Evolutionary conservation across 2,329 filamentous ascomycete species (phyloP).

Genomic region (Huntiella bhutanensis): DNA sequence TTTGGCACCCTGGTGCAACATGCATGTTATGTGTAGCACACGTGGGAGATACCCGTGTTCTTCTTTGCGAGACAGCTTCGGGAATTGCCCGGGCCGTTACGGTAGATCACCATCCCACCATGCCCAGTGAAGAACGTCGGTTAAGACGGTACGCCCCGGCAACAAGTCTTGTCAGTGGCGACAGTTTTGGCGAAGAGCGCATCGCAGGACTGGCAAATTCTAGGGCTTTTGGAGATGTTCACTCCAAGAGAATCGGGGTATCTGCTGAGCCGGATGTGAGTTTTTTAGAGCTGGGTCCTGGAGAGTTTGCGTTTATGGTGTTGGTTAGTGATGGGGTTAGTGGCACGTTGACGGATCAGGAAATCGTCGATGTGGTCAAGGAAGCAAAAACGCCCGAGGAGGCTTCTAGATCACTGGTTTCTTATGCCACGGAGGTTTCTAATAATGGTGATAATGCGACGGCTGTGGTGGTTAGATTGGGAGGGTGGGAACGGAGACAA

Average conservation of each 20-base stretch:
- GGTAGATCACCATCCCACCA: slow-evolving; percentile 80
- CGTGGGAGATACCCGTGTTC: slow-evolving; percentile 78
- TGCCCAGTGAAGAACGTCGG: slow-evolving; percentile 63
- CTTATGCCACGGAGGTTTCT: slow-evolving; percentile 74
- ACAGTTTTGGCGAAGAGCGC: slow-evolving; percentile 93
- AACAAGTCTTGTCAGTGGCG: slow-evolving; percentile 60
- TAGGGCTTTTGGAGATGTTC: slow-evolving; percentile 82
- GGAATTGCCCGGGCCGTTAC: slow-evolving; percentile 67
- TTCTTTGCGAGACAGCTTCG: slow-evolving; percentile 73
- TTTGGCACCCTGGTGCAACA: slow-evolving; percentile 80
- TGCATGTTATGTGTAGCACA: slow-evolving; percentile 75
- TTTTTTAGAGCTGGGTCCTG: slow-evolving; percentile 58
- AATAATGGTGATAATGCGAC: slow-evolving; percentile 48
- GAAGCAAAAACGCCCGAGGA: slow-evolving; percentile 83
- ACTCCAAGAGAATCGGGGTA: slow-evolving; percentile 79
- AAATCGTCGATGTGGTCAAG: slow-evolving; percentile 90
- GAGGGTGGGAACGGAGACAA: slow-evolving; percentile 50
- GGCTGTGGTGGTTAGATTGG: slow-evolving; percentile 46
- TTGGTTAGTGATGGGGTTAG: slow-evolving; percentile 79
- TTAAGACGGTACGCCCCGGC: slow-evolving; percentile 65
- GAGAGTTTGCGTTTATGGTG: slow-evolving; percentile 76
- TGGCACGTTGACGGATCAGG: slow-evolving; percentile 72
- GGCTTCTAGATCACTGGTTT: slow-evolving; percentile 58
- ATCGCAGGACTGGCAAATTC: slow-evolving; percentile 88
- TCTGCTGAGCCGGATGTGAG: slow-evolving; percentile 82